These are phyloP conservation scores for Chlamydomonas sp. DNA, from an alignment of 139 green algal genomes.

Conservation along the genomic window DNA sequence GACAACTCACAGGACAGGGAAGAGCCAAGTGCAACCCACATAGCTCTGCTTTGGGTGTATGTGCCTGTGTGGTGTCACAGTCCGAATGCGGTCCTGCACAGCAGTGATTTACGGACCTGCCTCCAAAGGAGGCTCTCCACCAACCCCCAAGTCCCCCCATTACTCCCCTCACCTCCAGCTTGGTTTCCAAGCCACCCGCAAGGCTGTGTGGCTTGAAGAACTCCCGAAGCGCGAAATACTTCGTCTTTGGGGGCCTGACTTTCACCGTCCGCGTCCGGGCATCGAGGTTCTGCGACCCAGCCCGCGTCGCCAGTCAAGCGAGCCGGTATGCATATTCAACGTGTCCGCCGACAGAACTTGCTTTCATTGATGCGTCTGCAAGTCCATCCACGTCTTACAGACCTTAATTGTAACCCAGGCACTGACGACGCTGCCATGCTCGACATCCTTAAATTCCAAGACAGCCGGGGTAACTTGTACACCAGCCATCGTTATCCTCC, in stretches of 20 bases:
- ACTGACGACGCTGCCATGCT: conserved; percentile 13
- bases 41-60: not conserved
- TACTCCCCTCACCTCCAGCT: conserved; percentile 43
- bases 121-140: not conserved
- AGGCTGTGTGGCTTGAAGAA: conserved; percentile 45
- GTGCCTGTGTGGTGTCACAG: not conserved
- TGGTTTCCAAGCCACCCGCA: conserved; percentile 44
- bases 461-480: conserved; percentile 25
- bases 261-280: conserved; percentile 31
- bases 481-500: not conserved
- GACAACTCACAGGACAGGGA: not conserved
- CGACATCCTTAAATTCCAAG: conserved; percentile 28
- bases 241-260: conserved; percentile 48
- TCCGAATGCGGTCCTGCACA: not conserved
- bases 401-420: conserved; percentile 49
- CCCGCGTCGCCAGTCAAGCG: not conserved
- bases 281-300: conserved; percentile 43
- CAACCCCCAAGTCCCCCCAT: no score
- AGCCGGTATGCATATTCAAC: no score
- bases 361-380: not conserved
- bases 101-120: not conserved
- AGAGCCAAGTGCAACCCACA: not conserved
- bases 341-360: no score
- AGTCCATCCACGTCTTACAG: not conserved
- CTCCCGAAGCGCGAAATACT: conserved; percentile 48